Percentiles rank a stretch among this genome's conserved stretches.
These are phyloP conservation scores for Mediolabrus comicus DNA, from an alignment of 108 stramenopile species.

Conservation along the genomic window DNA sequence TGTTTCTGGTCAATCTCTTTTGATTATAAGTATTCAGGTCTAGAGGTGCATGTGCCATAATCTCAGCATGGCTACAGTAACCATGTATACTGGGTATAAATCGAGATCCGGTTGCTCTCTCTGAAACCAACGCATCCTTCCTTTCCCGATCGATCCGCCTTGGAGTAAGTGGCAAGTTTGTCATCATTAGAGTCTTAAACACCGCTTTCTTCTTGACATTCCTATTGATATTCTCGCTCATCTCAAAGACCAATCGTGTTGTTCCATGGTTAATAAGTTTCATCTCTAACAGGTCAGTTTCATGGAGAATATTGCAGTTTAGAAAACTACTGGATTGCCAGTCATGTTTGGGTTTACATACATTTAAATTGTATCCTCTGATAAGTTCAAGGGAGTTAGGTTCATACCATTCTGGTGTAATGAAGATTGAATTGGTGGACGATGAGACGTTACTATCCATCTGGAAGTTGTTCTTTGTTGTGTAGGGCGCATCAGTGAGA, in stretches of 20 bases:
- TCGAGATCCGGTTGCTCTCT: slow-evolving; percentile 15
- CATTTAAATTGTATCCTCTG: slow-evolving; percentile 7
- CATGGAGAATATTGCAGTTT: slow-evolving; percentile 5
- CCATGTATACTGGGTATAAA: slow-evolving; percentile 41
- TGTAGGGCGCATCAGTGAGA: background rate
- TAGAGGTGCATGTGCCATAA: slow-evolving; percentile 48
- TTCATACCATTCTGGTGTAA: slow-evolving; percentile 16
- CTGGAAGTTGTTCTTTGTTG: too few relatives aligned
- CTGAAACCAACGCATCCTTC: slow-evolving; percentile 39
- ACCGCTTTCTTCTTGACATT: slow-evolving; percentile 29
- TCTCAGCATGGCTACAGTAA: slow-evolving; percentile 33
- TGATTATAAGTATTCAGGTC: slow-evolving; percentile 48
- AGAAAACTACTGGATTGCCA: slow-evolving; percentile 2
- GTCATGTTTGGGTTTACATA: slow-evolving; percentile 32
- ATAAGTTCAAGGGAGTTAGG: slow-evolving; percentile 25
- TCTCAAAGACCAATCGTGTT: background rate
- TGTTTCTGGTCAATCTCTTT: slow-evolving; percentile 18
- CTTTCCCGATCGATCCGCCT: slow-evolving; percentile 30
- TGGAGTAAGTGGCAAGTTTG: background rate
- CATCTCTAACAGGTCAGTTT: slow-evolving; percentile 18
- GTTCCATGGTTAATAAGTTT: slow-evolving; percentile 23
- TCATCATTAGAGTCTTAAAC: slow-evolving; percentile 26
- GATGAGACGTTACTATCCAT: background rate
- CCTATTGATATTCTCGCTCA: slow-evolving; percentile 22
- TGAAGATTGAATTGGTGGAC: background rate